Evolutionary conservation across 2,329 filamentous ascomycete species (phyloP).

Genomic region (Diaporthe sp.): DNA sequence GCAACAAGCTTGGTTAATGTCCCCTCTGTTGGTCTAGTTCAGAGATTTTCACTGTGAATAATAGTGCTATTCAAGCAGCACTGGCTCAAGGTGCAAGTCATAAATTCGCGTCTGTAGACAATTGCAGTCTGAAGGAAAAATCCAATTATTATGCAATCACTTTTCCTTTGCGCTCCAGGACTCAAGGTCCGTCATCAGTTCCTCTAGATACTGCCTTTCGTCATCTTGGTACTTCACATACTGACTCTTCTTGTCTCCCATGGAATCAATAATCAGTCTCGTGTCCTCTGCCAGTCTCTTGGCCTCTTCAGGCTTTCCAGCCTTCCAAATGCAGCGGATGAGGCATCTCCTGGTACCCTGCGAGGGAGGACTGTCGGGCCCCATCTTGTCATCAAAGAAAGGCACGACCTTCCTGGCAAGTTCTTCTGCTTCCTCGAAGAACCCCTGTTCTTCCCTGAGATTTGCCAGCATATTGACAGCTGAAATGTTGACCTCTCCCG

Average conservation of each 20-base stretch:
- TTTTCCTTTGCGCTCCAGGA: not conserved
- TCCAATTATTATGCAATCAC: not conserved
- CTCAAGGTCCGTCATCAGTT: not conserved
- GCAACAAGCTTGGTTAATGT: not conserved
- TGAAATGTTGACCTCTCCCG: conserved; percentile 14
- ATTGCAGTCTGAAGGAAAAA: not conserved
- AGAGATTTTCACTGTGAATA: not conserved
- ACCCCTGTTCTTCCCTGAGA: conserved; percentile 21
- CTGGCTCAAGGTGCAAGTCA: not conserved
- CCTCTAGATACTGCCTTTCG: conserved; percentile 10
- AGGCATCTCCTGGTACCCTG: conserved; percentile 17
- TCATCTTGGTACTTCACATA: conserved; percentile 27
- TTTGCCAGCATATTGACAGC: conserved; percentile 17
- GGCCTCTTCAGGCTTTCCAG: conserved; percentile 9
- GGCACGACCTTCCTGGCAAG: conserved; percentile 23
- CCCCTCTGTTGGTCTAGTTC: not conserved
- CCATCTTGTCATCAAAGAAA: conserved; percentile 3
- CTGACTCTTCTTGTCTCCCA: conserved; percentile 18
- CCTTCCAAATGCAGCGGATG: conserved; percentile 22
- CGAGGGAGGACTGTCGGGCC: conserved; percentile 20
- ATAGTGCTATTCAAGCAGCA: not conserved
- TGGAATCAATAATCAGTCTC: conserved; percentile 12
- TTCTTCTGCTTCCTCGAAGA: not conserved
- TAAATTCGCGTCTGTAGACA: too few species aligned
- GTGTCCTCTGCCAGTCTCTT: conserved; percentile 15